Conservation (phyloP, 176 grass and related monocot genomes). For the Musa beccarii region DNA sequence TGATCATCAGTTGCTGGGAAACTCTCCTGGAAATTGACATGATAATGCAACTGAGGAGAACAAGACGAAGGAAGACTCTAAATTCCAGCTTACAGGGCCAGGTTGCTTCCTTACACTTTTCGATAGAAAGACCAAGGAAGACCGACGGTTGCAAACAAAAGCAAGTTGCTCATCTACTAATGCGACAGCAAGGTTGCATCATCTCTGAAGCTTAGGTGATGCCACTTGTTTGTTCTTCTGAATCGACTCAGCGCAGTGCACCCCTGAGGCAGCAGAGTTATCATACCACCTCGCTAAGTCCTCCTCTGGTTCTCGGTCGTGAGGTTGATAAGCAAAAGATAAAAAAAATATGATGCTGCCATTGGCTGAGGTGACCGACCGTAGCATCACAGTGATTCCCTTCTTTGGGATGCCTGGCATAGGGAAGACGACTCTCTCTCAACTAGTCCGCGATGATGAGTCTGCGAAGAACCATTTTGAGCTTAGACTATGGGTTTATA, state of each 20-base stretch:
- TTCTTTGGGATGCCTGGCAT: conserved; percentile 28
- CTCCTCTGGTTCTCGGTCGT: background rate
- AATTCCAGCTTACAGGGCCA: too few relatives aligned
- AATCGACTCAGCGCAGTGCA: background rate
- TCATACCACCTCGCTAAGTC: background rate
- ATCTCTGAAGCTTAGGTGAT: background rate
- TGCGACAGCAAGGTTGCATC: background rate
- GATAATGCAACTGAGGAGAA: background rate
- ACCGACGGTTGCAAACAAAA: too few relatives aligned
- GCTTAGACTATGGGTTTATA: conserved; percentile 8
- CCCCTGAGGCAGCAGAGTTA: background rate
- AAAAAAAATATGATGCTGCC: background rate
- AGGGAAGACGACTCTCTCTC: conserved; percentile 29
- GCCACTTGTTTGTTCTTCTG: background rate
- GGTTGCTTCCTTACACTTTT: background rate
- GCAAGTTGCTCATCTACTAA: background rate
- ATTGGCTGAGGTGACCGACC: background rate
- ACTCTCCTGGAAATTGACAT: background rate
- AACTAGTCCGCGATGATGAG: conserved; percentile 25
- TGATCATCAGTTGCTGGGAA: background rate
- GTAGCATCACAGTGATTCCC: conserved; percentile 5
- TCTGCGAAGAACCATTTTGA: conserved; percentile 10
- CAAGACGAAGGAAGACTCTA: background rate
- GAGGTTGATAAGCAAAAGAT: background rate
- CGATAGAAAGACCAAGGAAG: too few relatives aligned